These are phyloP conservation scores for Komagataella mondaviorum DNA, from an alignment of 805 yeast species.

Conservation along the genomic window DNA sequence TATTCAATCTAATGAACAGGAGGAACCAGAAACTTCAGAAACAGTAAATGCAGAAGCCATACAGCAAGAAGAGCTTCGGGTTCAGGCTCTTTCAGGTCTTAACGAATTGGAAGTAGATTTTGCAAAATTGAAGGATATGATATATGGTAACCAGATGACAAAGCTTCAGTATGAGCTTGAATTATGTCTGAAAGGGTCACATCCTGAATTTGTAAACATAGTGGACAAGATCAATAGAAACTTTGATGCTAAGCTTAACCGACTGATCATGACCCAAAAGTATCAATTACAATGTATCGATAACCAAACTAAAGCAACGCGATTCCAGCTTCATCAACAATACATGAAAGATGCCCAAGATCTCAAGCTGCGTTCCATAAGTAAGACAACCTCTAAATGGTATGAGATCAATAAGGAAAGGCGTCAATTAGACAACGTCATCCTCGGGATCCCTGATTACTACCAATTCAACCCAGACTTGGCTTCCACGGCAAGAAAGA, in stretches of 20 bases:
- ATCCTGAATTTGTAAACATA: constrained; percentile 74
- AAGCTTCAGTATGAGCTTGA: constrained; percentile 72
- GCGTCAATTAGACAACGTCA: constrained; percentile 59
- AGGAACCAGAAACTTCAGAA: neutral
- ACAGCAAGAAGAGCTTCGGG: constrained; percentile 19
- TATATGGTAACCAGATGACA: constrained; percentile 72
- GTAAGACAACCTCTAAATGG: constrained; percentile 76
- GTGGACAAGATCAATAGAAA: constrained; percentile 59
- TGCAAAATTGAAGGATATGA: constrained; percentile 71
- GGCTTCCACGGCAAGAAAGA: constrained; percentile 10
- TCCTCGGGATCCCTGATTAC: constrained; percentile 35
- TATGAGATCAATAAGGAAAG: constrained; percentile 85
- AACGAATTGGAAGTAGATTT: constrained; percentile 76
- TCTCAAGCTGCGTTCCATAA: constrained; percentile 47
- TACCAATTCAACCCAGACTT: constrained; percentile 17
- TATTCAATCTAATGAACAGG: neutral
- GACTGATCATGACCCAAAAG: constrained; percentile 25
- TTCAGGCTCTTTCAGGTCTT: constrained; percentile 57
- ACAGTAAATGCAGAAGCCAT: neutral
- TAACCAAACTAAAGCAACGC: constrained; percentile 64
- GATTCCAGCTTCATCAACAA: constrained; percentile 78
- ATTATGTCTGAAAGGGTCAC: constrained; percentile 79
- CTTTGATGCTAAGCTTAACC: constrained; percentile 51
- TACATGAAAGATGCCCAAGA: constrained; percentile 58
- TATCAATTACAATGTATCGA: constrained; percentile 69